A percentile compares a stretch with the other conserved stretches of the same genome.
phyloP scores from a whole-genome alignment of 2,329 filamentous ascomycete genomes.

The Alternaria angustiovoidea region DNA sequence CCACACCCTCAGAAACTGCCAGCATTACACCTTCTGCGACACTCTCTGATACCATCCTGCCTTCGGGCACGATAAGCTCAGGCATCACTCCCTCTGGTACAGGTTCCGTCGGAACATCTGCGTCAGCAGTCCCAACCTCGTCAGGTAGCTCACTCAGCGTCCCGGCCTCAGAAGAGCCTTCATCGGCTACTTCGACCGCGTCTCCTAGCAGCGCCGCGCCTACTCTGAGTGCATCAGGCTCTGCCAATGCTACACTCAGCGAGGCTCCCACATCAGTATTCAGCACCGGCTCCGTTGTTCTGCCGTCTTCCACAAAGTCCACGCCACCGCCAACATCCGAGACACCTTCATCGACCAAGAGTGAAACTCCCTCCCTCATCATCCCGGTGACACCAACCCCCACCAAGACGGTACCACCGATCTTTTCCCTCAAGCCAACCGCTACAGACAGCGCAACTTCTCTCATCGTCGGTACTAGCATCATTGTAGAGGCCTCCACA shows the following conservation, averaged over 20 bases:
- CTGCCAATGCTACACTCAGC: conserved; percentile 22
- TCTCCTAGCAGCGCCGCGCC: conserved; percentile 15
- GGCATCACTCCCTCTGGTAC: conserved; percentile 19
- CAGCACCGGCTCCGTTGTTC: not conserved
- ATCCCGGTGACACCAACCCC: conserved; percentile 26
- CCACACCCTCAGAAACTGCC: conserved; percentile 19
- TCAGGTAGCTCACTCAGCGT: conserved; percentile 22
- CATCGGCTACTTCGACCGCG: conserved; percentile 17
- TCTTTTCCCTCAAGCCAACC: conserved; percentile 56
- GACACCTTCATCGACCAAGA: conserved; percentile 9
- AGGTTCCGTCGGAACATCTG: conserved; percentile 17
- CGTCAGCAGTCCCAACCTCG: conserved; percentile 8
- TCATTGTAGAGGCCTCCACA: conserved; percentile 64
- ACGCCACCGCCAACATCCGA: conserved; percentile 5
- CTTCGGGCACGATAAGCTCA: conserved; percentile 2
- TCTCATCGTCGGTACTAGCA: conserved; percentile 66
- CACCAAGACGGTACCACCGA: conserved; percentile 37
- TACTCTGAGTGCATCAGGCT: conserved; percentile 11
- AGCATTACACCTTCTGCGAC: conserved; percentile 12
- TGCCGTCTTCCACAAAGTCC: conserved; percentile 3
- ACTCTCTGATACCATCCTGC: not conserved
- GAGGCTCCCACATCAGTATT: conserved; percentile 14
- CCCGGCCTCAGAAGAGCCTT: conserved; percentile 27
- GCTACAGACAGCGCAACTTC: conserved; percentile 56
- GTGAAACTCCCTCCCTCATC: conserved; percentile 22